A percentile compares a stretch with the other conserved stretches of the same genome.
Conservation (phyloP, 2,329 filamentous ascomycete species). For the Dactylonectria estremocensis region DNA sequence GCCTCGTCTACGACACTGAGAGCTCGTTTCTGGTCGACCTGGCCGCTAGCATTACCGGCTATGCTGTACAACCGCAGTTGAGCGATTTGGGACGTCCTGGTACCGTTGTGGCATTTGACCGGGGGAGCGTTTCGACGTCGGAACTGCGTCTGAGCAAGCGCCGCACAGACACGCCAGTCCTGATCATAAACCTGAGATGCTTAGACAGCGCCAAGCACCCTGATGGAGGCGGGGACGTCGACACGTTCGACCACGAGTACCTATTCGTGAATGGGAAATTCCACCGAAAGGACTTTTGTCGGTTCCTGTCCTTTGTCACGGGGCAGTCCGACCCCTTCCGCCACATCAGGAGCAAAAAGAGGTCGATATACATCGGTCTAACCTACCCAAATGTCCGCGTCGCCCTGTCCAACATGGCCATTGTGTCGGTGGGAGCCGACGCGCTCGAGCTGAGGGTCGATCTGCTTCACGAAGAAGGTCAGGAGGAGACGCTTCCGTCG, state of each 20-base stretch:
- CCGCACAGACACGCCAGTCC: neutral
- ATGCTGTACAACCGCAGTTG: neutral
- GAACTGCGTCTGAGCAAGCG: neutral
- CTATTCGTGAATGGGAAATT: conserved; percentile 24
- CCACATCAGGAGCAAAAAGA: conserved; percentile 24
- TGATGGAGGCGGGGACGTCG: neutral
- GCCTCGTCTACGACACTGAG: conserved; percentile 21
- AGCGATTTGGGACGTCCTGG: neutral
- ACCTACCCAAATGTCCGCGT: conserved; percentile 33
- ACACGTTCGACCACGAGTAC: conserved; percentile 30
- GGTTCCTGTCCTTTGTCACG: conserved; percentile 29
- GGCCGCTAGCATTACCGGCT: conserved; percentile 31
- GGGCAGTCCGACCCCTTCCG: conserved; percentile 24
- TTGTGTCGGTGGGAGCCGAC: conserved; percentile 34
- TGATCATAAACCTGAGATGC: conserved; percentile 15
- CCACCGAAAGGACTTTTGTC: conserved; percentile 24
- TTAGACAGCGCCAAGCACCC: neutral
- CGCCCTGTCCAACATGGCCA: conserved; percentile 34
- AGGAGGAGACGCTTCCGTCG: conserved; percentile 12
- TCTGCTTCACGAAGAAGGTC: conserved; percentile 16
- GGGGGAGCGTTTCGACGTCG: neutral
- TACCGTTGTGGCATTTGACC: conserved; percentile 12
- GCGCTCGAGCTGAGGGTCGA: conserved; percentile 32
- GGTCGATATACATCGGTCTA: conserved; percentile 32
- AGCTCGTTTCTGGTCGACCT: conserved; percentile 24